Conservation (phyloP, 2,329 filamentous ascomycete species). For the Nigrospora osmanthi region DNA sequence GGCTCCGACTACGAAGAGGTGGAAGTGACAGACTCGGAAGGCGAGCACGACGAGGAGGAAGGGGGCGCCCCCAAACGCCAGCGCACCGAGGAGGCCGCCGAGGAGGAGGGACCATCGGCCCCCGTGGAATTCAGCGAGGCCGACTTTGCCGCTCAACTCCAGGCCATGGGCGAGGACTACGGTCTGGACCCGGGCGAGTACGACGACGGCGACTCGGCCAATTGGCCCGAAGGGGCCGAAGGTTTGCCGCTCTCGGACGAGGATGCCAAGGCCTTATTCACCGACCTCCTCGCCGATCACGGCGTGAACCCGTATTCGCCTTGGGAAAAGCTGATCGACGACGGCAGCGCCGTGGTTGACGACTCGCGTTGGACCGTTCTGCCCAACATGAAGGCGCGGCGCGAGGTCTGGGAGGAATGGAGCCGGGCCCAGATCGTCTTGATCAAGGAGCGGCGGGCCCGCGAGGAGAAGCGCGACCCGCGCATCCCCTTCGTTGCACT, state of each 20-base stretch:
- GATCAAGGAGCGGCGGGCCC: constrained; percentile 64
- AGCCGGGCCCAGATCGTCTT: constrained; percentile 65
- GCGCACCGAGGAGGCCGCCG: constrained; percentile 30
- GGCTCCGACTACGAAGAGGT: constrained; percentile 73
- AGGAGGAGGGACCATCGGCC: constrained; percentile 23
- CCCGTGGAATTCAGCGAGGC: constrained; percentile 84
- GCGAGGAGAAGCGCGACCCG: constrained; percentile 75
- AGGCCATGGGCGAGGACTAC: constrained; percentile 82
- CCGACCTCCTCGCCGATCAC: constrained; percentile 77
- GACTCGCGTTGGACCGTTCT: constrained; percentile 83
- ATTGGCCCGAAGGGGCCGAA: constrained; percentile 33
- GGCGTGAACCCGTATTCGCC: constrained; percentile 79
- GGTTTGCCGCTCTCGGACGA: constrained; percentile 64
- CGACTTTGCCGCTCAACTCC: constrained; percentile 87
- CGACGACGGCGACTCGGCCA: constrained; percentile 49
- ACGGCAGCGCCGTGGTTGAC: constrained; percentile 65
- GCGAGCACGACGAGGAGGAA: constrained; percentile 41
- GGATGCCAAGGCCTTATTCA: constrained; percentile 73
- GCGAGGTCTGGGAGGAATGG: constrained; percentile 81
- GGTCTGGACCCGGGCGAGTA: constrained; percentile 72
- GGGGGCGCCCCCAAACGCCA: constrained; percentile 40
- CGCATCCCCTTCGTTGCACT: constrained; percentile 75
- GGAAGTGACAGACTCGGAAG: constrained; percentile 53
- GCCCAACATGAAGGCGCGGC: constrained; percentile 70
- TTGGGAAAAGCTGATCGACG: constrained; percentile 85